Base-by-base conservation (phyloP, 192 early-diverging fungal genomes). In the Backusella parvicylindrica region DNA sequence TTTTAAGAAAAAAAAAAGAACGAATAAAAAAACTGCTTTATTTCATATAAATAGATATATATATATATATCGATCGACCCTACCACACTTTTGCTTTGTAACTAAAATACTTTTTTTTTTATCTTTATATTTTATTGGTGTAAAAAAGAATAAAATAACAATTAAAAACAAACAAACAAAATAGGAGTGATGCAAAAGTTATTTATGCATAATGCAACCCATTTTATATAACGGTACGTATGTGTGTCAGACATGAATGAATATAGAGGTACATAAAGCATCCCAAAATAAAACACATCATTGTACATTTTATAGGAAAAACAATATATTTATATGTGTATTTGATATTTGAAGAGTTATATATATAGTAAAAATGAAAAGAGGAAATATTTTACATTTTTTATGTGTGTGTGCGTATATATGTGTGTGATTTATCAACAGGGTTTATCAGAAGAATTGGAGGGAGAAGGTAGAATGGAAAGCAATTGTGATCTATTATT, bases 381-480 rank as follows among this genome's bases (percentile, higher is more conserved):
- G n/a, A 5, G 35, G 8, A 36, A 68, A 38, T 38, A 68, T 38
- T 38, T 21, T 23, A 36, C 21, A 68, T 37, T 37, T 37, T 33
- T 32, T 30, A 26, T 65, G 33, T n/a, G 64, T 65, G 30, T 8
- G 33, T 65, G 26, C 2, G 6, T 65, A 65, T n/a, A 31, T 65
- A 15, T 8, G 33, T 65, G 26, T 6, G 6, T 33, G 64, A 35
- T 30, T 65, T 65, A 65, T 33, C 30, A 68, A 68, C 37, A 28
- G 31, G 53, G 53, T 60, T 60, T 60, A 60, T 60, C 53, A 28
- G 53, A 60, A 28, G 68, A 70, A 70, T 41, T 70, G 16, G 68
- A 70, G 16, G 68, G 68, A 30, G 68, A 40, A 43, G 68, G 68
- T 28, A 70, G 16, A 28, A 38, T 41, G 37, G 68, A 70, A 28